Evolutionary conservation across 441 rosid species (phyloP).

Genomic region (Pelargonium citronellum): DNA sequence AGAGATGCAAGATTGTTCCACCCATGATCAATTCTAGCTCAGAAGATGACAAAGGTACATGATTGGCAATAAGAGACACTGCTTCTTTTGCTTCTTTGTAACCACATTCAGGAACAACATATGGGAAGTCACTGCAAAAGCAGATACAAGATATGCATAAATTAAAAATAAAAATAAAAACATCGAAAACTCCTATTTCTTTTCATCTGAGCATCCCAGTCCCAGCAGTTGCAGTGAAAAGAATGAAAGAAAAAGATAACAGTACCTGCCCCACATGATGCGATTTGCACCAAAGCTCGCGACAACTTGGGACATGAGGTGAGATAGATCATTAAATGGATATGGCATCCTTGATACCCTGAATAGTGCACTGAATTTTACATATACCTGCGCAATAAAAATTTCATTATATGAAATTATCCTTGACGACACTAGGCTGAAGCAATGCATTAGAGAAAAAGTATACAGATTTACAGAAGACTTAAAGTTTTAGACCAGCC

Average conservation of each 20-base stretch:
- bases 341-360: constrained; percentile 59
- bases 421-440: too few species aligned
- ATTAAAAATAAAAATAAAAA: neutral
- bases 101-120: constrained; percentile 73
- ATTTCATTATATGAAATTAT: neutral
- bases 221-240: too few species aligned
- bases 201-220: neutral
- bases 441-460: too few species aligned
- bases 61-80: constrained; percentile 35
- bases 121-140: constrained; percentile 75
- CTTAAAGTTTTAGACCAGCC: too few species aligned
- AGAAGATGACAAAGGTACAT: constrained; percentile 46
- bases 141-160: neutral
- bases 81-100: constrained; percentile 69
- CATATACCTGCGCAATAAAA: constrained; percentile 49
- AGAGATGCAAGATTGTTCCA: constrained; percentile 56
- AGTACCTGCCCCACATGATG: constrained; percentile 94
- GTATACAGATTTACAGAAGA: too few species aligned
- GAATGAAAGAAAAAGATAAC: neutral
- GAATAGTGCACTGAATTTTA: constrained; percentile 82
- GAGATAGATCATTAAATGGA: constrained; percentile 59
- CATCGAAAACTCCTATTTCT: neutral
- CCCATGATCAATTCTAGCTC: constrained; percentile 72
- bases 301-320: constrained; percentile 51
- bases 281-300: constrained; percentile 60